phyloP scores from a whole-genome alignment of 768 basidiomycete genomes.

The Tulasnella sp. region DNA sequence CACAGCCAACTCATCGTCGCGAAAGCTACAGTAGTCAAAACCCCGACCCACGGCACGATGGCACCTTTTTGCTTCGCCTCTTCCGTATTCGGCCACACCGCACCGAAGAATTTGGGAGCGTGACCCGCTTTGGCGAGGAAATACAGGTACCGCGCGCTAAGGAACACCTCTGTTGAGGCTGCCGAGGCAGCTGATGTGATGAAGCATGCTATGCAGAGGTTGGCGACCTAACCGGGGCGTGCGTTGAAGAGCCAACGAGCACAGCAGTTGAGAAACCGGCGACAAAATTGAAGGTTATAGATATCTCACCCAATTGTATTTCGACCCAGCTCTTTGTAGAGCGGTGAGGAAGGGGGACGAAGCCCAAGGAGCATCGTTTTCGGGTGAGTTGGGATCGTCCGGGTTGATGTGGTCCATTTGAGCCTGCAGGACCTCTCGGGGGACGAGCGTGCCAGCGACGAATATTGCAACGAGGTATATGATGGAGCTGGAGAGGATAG shows the following conservation, averaged over 20 bases:
- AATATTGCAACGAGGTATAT: slow-evolving; percentile 16
- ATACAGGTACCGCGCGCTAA: slow-evolving; percentile 24
- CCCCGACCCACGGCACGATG: slow-evolving; percentile 12
- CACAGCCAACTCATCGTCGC: slow-evolving; percentile 12
- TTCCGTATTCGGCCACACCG: slow-evolving; percentile 6
- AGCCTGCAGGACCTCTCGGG: background rate
- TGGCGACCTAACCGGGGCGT: background rate
- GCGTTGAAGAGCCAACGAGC: background rate
- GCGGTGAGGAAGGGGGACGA: background rate
- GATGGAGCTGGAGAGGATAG: background rate
- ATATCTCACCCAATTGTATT: background rate
- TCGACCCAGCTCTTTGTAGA: background rate
- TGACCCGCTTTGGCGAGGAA: slow-evolving; percentile 26
- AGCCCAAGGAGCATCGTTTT: slow-evolving; percentile 6
- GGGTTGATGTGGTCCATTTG: background rate
- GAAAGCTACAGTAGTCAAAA: background rate
- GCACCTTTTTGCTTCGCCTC: background rate
- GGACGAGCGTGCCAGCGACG: slow-evolving; percentile 6
- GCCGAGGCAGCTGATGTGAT: slow-evolving; percentile 25
- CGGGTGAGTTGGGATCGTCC: background rate
- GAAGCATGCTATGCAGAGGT: slow-evolving; percentile 19
- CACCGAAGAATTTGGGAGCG: slow-evolving; percentile 25
- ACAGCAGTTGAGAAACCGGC: background rate
- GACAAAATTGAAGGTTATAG: background rate
- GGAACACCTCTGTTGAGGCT: slow-evolving; percentile 25